Evolutionary conservation across 495 filamentous ascomycete species (phyloP).

Genomic region (Tuber aestivum): DNA sequence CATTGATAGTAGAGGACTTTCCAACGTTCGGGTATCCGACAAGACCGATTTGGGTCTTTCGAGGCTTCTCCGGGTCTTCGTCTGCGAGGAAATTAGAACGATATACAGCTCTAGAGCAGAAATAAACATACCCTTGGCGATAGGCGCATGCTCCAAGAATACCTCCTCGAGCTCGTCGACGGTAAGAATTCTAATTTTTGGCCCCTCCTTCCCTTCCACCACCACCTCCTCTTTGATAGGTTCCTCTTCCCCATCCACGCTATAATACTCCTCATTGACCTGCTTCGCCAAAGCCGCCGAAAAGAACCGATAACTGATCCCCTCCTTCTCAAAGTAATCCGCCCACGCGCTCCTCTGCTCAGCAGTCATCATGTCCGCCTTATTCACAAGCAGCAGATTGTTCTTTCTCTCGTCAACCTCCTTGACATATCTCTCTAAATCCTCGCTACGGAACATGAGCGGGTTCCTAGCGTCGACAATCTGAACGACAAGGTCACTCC

Average conservation of each 20-base stretch:
- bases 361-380: constrained; percentile 97
- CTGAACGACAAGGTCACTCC: constrained; percentile 92
- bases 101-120: background rate
- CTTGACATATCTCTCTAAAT: constrained; percentile 89
- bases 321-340: constrained; percentile 71
- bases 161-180: constrained; percentile 86
- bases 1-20: constrained; percentile 98
- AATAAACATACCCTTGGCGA: constrained; percentile 48
- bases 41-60: constrained; percentile 81
- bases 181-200: constrained; percentile 73
- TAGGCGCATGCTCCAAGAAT: constrained; percentile 69
- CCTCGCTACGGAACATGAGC: constrained; percentile 85
- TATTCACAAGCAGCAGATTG: constrained; percentile 92
- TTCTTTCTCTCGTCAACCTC: constrained; percentile 81
- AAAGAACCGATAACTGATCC: constrained; percentile 90
- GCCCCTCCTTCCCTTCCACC: constrained; percentile 48
- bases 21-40: constrained; percentile 99
- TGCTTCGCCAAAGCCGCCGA: constrained; percentile 88
- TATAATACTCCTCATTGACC: constrained; percentile 61
- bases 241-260: constrained; percentile 50
- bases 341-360: constrained; percentile 83
- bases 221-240: constrained; percentile 44
- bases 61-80: constrained; percentile 46
- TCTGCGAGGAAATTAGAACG: constrained; percentile 32
- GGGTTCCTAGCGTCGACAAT: constrained; percentile 98